Percentiles rank a stretch among this genome's conserved stretches.
phyloP scores from a whole-genome alignment of 495 filamentous ascomycete species.

The Durotheca rogersii region DNA sequence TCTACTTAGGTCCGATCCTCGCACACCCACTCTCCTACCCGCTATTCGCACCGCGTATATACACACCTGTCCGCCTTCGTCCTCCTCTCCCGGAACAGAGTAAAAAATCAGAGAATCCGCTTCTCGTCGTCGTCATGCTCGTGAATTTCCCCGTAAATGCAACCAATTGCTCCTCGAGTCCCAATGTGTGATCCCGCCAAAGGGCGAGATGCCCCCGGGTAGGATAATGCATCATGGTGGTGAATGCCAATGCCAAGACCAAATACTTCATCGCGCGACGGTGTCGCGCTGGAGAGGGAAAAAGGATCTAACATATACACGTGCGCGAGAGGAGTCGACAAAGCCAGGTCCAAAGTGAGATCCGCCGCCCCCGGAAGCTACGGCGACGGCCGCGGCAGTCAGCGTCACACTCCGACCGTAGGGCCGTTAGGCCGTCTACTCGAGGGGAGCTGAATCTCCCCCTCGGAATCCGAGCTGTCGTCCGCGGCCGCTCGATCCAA shows the following conservation, averaged over 20 bases:
- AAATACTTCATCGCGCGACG: slow-evolving; percentile 12
- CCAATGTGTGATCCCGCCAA: slow-evolving; percentile 21
- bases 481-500: slow-evolving; percentile 44
- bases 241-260: slow-evolving; percentile 21
- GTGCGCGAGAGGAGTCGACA: slow-evolving; percentile 13
- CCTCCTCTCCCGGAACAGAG: too few relatives aligned
- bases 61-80: too few relatives aligned
- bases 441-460: slow-evolving; percentile 47
- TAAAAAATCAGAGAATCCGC: too few relatives aligned
- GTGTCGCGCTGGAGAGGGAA: slow-evolving; percentile 1
- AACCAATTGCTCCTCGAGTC: slow-evolving; percentile 20
- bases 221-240: slow-evolving; percentile 26
- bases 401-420: slow-evolving; percentile 25
- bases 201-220: neutral
- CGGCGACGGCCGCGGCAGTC: too few relatives aligned
- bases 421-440: slow-evolving; percentile 29
- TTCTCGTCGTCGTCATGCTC: slow-evolving; percentile 34
- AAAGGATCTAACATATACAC: slow-evolving; percentile 25
- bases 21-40: too few relatives aligned
- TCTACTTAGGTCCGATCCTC: too few relatives aligned
- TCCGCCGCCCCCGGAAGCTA: too few relatives aligned
- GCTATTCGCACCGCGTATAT: too few relatives aligned
- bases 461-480: slow-evolving; percentile 51
- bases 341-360: too few relatives aligned
- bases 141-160: slow-evolving; percentile 30